Evolutionary conservation across 2,329 filamentous ascomycete species (phyloP), one percentile per base, ranked within the genome.

Genomic region (Ophiocordyceps camponoti-saundersi): DNA sequence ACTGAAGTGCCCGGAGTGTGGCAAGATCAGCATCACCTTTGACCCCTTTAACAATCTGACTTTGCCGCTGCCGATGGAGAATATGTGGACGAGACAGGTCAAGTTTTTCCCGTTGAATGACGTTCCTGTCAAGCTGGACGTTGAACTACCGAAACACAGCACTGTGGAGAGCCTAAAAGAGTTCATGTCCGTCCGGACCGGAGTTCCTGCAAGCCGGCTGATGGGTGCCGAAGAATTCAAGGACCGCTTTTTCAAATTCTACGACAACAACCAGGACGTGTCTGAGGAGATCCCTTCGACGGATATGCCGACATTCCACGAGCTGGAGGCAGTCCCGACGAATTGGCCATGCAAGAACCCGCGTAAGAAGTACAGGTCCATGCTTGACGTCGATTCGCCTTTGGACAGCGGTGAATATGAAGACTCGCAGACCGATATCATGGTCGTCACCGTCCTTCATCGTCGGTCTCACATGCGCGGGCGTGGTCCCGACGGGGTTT

Each of bases 1-100:
- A 0, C 75, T 98, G 52, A 82, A 92, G 52, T 98, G 92, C 59
- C 92, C 92, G 0, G 76, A 75, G 8, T 98, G 92, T 61, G 75
- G 82, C 55, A 98, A 96, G 66, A 84, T 96, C 64, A 95, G 89
- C 74, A 95, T 98, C 56, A 96, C 92, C 0, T 98, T 98, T 58
- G 92, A 98, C 60, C 92, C 92, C 0, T 98, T 94, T 70, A 95
- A 88, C 62, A 92, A 93, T 53, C 67, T 98, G 49, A 95, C 92
- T 0, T 69, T 98, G 22, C 92, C 93, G 48, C 69, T 98, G 32
- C 92, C 92, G 0, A 78, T 95, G 47, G 83, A 92, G 60, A 88
- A 82, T 52, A 74, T 86, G 42, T 95, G 87, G 83, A 72, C 70
- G 49, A 82, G 82, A 52, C 71, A 73, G 1, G 69, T 96, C 53